phyloP scores from a whole-genome alignment of 179 eudicot genomes.

The Nepenthes alata region DNA sequence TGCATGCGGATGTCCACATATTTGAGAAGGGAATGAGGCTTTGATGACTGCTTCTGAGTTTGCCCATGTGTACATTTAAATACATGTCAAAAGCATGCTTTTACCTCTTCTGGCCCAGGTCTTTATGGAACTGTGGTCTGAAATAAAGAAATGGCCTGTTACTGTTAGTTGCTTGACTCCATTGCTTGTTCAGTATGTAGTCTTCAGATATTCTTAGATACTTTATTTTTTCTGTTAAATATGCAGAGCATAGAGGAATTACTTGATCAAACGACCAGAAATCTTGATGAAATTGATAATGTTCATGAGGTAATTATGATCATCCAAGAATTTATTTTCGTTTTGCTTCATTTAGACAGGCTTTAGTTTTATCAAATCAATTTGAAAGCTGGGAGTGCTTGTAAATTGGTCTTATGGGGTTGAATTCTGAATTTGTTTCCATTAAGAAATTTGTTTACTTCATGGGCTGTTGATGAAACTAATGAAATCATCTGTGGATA shows the following conservation, averaged over 20 bases:
- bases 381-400: too few relatives aligned
- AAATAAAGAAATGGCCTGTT: not conserved
- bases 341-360: not conserved
- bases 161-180: not conserved
- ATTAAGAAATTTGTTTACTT: too few relatives aligned
- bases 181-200: not conserved
- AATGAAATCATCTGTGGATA: too few relatives aligned
- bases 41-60: too few relatives aligned
- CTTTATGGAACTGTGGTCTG: not conserved
- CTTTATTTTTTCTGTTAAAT: conserved; percentile 3
- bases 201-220: not conserved
- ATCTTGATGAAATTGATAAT: conserved; percentile 14
- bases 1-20: too few relatives aligned
- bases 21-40: too few relatives aligned
- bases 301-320: conserved; percentile 13
- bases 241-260: conserved; percentile 38
- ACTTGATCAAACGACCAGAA: conserved; percentile 19
- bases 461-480: too few relatives aligned
- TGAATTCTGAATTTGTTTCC: too few relatives aligned
- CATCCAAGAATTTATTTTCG: not conserved
- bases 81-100: too few relatives aligned
- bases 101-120: too few relatives aligned
- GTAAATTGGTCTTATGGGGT: too few relatives aligned
- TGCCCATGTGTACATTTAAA: too few relatives aligned
- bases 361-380: not conserved